Conservation (phyloP, 768 basidiomycete genomes). For the Leccinum barrowsii region DNA sequence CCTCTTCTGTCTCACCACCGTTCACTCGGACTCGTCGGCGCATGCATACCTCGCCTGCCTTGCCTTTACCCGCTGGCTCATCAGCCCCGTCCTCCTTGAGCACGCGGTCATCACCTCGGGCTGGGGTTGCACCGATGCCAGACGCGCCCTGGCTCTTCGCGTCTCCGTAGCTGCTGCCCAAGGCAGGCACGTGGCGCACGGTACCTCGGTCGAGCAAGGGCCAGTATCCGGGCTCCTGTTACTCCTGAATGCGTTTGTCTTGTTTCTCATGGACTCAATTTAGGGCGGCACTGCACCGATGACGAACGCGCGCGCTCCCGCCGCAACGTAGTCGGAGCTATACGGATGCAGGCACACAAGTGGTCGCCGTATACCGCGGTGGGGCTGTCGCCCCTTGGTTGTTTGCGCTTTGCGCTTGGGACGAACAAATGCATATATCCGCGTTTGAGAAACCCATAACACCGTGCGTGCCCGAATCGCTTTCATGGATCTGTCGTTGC, state of each 20-base stretch:
- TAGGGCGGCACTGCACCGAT: conserved; percentile 44
- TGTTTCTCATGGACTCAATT: conserved; percentile 42
- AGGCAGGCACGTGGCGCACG: conserved; percentile 38
- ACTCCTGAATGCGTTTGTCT: no score
- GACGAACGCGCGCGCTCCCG: conserved; percentile 29
- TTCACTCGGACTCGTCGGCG: conserved; percentile 45
- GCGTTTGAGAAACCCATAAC: conserved; percentile 77
- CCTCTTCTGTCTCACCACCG: conserved; percentile 52
- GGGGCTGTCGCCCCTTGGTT: conserved; percentile 61
- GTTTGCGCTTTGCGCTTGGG: conserved; percentile 50
- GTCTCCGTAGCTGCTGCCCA: conserved; percentile 34
- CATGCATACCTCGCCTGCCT: conserved; percentile 68
- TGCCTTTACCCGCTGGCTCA: conserved; percentile 81
- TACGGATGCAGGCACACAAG: conserved; percentile 40
- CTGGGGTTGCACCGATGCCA: conserved; percentile 62
- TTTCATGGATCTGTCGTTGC: background rate
- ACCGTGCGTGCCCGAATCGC: conserved; percentile 49
- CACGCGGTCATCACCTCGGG: conserved; percentile 65
- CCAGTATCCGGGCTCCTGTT: conserved; percentile 94
- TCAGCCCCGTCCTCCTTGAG: conserved; percentile 69
- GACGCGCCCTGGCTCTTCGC: no score
- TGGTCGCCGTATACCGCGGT: conserved; percentile 45
- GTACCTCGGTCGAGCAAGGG: conserved; percentile 67
- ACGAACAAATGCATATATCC: conserved; percentile 75
- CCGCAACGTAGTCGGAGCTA: conserved; percentile 4